Base-by-base conservation (phyloP, 2,329 filamentous ascomycete genomes). In the Talaromyces sp. region DNA sequence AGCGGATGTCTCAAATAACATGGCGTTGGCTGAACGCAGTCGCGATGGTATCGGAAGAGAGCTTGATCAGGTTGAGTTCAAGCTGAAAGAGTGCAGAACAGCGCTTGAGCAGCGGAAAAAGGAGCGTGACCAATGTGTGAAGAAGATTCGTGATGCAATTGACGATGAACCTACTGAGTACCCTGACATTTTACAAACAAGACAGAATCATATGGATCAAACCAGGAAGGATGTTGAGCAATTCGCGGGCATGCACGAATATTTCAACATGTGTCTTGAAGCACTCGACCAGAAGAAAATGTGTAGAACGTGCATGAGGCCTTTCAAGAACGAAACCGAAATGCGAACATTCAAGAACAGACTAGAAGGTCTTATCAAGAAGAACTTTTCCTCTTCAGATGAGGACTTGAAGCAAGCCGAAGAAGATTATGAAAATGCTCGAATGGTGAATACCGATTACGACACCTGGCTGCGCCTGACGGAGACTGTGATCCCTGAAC, bases 291-390 rank as follows among this genome's bases (percentile, higher is more conserved):
- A 87, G 39, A 86, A 90, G 62, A 90, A 92, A 70, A 85, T 85
- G 52, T 98, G 94, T 75, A 85, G 87, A 39, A 86, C 95, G 24
- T 98, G 94, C 73, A 84, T 86, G 50, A 86, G 92, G 62, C 77
- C 83, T 3, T 93, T 97, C 74, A 76, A 86, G 63, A 72, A 81
- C 81, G 69, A 84, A 78, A 37, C 86, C 85, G 71, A 88, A 85
- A 68, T 87, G 84, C n/a, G 86, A 82, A 61, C 83, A 3, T 82
- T 96, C 67, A 80, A 88, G 59, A 83, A 86, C 47, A 90, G 88
- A 71, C 84, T 97, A 39, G 84, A 89, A 65, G 76, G 73, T n/a
- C 73, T 84, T 60, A 78, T 87, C 14, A 76, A 78, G 59, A 83
- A 83, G 66, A 75, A 76, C 19, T 84, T 86, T 63, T 83, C 86